Base-by-base conservation (phyloP, 2,329 filamentous ascomycete species). In the Neofusicoccum sp. region DNA sequence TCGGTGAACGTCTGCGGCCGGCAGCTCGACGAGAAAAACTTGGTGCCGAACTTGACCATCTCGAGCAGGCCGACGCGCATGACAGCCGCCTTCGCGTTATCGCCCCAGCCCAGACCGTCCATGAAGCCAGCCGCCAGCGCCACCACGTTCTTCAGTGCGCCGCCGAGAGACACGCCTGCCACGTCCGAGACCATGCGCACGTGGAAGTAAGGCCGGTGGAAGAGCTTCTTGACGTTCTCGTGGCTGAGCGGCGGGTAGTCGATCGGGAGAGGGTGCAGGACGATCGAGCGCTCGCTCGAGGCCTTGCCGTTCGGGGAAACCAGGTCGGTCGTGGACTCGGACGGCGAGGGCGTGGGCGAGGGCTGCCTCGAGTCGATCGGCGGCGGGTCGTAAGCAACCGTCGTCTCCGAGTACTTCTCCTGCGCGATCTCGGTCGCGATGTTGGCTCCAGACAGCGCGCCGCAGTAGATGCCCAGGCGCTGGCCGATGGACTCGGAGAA, bases 51-150 rank as follows among this genome's bases (percentile, higher is more conserved):
- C 74, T 91, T 90, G 72, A 98, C 92, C 89, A 97, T 97, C 80
- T 99, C 95, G 70, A 97, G 84, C 49, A 99, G 86, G 6, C 95
- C 95, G 22, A 98, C 90, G 45, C 95, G 91, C 92, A 99, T 98
- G 65, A 99, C 89, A 49, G 95, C 95, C n/a, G 95, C 93, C 81
- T 99, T 98, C 68, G 94, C 94, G 70, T 98, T 99, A 81, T 98
- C 93, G 72, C 95, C 95, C 94, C 95, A 99, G 68, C 94, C 94
- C 66, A 94, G 87, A 39, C 95, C 95, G 68, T 97, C 92, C 48
- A 98, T 93, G 77, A 96, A 99, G 64, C 95, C 95, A 36, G 95
- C 93, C 4, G 93, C 94, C 16, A 99, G 82, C 4, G 95, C 95
- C 62, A 99, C 92, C 67, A 99, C 89, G 81, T 99, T 99, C 84